phyloP scores from a whole-genome alignment of 73 alveolate genomes.

The Uronychia binucleata region DNA sequence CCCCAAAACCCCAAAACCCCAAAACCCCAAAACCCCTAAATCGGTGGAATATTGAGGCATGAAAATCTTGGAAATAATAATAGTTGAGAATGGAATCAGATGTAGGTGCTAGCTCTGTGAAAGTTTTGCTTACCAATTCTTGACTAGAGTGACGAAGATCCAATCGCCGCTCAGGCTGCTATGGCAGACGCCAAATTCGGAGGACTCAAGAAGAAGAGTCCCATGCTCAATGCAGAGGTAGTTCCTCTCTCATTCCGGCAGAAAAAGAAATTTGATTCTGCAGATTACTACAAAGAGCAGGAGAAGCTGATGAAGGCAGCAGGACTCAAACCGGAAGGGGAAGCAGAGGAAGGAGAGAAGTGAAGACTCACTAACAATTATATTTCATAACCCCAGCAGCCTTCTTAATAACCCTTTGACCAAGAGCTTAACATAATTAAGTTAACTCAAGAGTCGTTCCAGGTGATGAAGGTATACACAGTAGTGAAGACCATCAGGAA shows the following conservation, averaged over 20 bases:
- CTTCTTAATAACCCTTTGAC: no score
- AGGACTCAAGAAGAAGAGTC: conserved; percentile 38
- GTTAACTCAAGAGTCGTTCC: conserved; percentile 7
- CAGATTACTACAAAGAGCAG: conserved; percentile 64
- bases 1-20: no score
- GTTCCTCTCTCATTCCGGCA: background rate
- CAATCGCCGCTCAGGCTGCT: conserved; percentile 61
- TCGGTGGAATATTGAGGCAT: no score
- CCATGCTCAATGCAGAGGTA: conserved; percentile 48
- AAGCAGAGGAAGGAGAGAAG: conserved; percentile 13
- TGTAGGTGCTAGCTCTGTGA: no score
- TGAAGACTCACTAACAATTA: no score
- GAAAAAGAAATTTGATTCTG: conserved; percentile 66
- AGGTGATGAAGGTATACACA: conserved; percentile 11
- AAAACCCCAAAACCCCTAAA: no score
- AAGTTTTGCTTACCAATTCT: no score
- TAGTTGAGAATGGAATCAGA: no score
- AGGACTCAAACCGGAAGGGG: conserved; percentile 40
- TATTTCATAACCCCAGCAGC: no score
- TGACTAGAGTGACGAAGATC: conserved; percentile 66
- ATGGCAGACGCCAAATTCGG: conserved; percentile 70
- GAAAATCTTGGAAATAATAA: no score
- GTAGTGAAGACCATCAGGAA: conserved; percentile 6
- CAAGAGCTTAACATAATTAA: no score
- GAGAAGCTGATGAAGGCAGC: conserved; percentile 67